Evolutionary conservation across 768 basidiomycete species (phyloP).

Genomic region (Erythrobasidium yunnanense): DNA sequence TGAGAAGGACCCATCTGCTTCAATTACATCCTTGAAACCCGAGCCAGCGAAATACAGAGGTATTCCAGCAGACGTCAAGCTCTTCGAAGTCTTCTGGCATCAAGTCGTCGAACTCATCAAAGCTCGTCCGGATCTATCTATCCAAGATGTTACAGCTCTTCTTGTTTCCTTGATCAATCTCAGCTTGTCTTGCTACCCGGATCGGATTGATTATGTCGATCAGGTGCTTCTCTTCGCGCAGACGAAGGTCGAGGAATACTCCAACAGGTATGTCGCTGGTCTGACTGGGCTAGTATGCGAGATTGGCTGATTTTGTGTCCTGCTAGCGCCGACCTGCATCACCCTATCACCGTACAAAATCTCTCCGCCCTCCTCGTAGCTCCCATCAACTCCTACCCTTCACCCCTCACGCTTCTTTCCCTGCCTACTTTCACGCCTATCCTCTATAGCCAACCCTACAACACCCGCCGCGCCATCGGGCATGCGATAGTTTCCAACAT

Average conservation of each 20-base stretch:
- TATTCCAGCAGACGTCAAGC: constrained; percentile 81
- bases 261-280: constrained; percentile 9
- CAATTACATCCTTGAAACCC: constrained; percentile 45
- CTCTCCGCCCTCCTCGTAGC: constrained; percentile 84
- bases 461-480: constrained; percentile 79
- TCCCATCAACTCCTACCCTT: constrained; percentile 91
- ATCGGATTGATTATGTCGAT: constrained; percentile 91
- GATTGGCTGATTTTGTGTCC: not conserved
- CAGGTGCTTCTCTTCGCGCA: constrained; percentile 84
- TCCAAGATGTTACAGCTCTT: constrained; percentile 93
- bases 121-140: constrained; percentile 91
- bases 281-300: not conserved
- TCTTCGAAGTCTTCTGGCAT: constrained; percentile 98
- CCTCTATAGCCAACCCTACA: constrained; percentile 72
- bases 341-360: constrained; percentile 73
- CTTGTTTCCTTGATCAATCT: constrained; percentile 90
- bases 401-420: constrained; percentile 90
- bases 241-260: constrained; percentile 66
- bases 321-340: constrained; percentile 70
- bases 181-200: constrained; percentile 92
- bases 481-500: constrained; percentile 90
- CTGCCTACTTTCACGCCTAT: constrained; percentile 80
- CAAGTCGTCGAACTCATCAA: constrained; percentile 97
- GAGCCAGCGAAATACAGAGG: constrained; percentile 77
- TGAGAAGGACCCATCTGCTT: constrained; percentile 4